phyloP scores from a whole-genome alignment of 768 basidiomycete species.

The Termitomyces heimii region DNA sequence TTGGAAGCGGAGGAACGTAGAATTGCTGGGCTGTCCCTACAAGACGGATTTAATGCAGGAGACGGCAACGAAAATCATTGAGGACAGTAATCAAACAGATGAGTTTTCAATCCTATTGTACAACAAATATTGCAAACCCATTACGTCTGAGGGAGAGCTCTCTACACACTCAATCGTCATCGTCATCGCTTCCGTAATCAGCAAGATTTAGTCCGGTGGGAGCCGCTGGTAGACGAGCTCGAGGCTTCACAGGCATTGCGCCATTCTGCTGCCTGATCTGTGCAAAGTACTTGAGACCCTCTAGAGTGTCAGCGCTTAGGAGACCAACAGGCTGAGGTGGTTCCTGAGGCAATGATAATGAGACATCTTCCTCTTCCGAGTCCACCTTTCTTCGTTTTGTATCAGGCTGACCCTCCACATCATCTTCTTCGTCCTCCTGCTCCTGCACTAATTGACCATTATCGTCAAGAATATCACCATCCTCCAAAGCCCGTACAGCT shows the following conservation, averaged over 20 bases:
- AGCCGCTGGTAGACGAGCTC: slow-evolving; percentile 25
- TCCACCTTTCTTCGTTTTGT: slow-evolving; percentile 30
- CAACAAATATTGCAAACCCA: slow-evolving; percentile 9
- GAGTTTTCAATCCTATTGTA: slow-evolving; percentile 6
- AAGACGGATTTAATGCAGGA: slow-evolving; percentile 23
- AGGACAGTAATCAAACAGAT: slow-evolving; percentile 9
- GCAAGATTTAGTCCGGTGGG: slow-evolving; percentile 54
- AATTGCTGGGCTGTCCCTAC: slow-evolving; percentile 38
- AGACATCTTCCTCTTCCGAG: slow-evolving; percentile 11
- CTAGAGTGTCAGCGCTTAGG: slow-evolving; percentile 78
- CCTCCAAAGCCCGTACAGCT: slow-evolving; percentile 82
- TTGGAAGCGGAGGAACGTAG: slow-evolving; percentile 44
- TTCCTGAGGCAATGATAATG: slow-evolving; percentile 19
- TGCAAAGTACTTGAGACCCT: slow-evolving; percentile 87
- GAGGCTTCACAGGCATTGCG: slow-evolving; percentile 19
- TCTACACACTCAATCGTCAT: slow-evolving; percentile 21
- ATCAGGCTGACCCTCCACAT: slow-evolving; percentile 28
- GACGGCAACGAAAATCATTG: slow-evolving; percentile 26
- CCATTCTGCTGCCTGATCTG: slow-evolving; percentile 75
- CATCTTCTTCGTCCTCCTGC: slow-evolving; percentile 21
- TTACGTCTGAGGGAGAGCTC: background rate
- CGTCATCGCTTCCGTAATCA: slow-evolving; percentile 76
- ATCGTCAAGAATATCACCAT: slow-evolving; percentile 52
- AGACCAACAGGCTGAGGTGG: slow-evolving; percentile 47
- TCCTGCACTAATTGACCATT: slow-evolving; percentile 27